A percentile compares a stretch with the other conserved stretches of the same genome.
Evolutionary conservation across 192 early-diverging fungal genomes (phyloP).

Genomic region (Piromyces finnis): DNA sequence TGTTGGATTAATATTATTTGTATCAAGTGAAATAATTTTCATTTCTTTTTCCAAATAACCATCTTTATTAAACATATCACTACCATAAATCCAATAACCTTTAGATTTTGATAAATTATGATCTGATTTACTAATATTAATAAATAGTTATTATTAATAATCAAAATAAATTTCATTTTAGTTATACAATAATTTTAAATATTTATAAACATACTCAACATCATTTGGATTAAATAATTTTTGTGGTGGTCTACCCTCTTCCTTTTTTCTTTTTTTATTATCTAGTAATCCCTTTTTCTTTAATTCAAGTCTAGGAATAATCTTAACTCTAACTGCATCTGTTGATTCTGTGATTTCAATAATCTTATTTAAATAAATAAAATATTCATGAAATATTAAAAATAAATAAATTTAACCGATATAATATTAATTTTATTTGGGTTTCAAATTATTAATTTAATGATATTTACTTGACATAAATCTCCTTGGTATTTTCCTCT

Average conservation of each 20-base stretch:
- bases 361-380: constrained; percentile 15
- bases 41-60: constrained; percentile 78
- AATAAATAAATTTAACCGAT: too few species aligned
- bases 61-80: constrained; percentile 33
- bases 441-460: too few species aligned
- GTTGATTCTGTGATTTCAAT: constrained; percentile 42
- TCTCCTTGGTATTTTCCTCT: constrained; percentile 88
- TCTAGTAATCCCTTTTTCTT: constrained; percentile 14
- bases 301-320: constrained; percentile 60
- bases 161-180: too few species aligned
- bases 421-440: too few species aligned
- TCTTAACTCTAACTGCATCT: constrained; percentile 41
- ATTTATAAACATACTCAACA: constrained; percentile 5
- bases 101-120: constrained; percentile 17
- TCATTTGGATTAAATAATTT: constrained; percentile 59
- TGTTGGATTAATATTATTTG: constrained; percentile 60
- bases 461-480: constrained; percentile 57
- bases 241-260: constrained; percentile 42
- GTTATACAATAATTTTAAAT: too few species aligned
- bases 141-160: too few species aligned
- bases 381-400: too few species aligned
- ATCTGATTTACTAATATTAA: neutral
- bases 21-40: constrained; percentile 33
- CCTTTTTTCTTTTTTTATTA: constrained; percentile 42
- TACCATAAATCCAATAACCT: constrained; percentile 33